These are phyloP conservation scores for Wickerhamiella brachini DNA, from an alignment of 805 yeast species.

Conservation along the genomic window DNA sequence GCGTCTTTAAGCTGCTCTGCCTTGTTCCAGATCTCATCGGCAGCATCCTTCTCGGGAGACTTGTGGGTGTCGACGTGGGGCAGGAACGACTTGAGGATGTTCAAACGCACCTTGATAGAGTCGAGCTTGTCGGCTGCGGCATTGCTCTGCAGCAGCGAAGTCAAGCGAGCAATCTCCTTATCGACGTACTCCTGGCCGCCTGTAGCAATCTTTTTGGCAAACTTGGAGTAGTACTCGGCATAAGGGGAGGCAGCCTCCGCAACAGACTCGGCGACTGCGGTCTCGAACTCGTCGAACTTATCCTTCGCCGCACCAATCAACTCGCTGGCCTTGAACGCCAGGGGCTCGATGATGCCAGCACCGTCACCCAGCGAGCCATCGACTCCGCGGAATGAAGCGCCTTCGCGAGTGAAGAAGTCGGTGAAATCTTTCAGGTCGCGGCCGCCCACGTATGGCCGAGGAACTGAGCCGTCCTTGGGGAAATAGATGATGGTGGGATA, in stretches of 20 bases:
- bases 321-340: constrained; percentile 23
- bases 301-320: constrained; percentile 9
- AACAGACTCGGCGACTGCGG: constrained; percentile 22
- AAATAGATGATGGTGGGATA: constrained; percentile 47
- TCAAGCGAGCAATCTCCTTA: constrained; percentile 35
- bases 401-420: constrained; percentile 32
- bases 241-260: constrained; percentile 9
- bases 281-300: constrained; percentile 22
- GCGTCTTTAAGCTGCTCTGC: constrained; percentile 1
- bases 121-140: constrained; percentile 35
- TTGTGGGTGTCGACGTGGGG: constrained; percentile 1
- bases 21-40: constrained; percentile 18
- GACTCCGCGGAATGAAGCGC: constrained; percentile 29
- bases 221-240: constrained; percentile 18
- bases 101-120: constrained; percentile 36
- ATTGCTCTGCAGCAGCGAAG: constrained; percentile 27
- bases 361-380: constrained; percentile 28
- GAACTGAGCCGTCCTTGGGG: constrained; percentile 30
- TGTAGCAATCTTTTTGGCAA: constrained; percentile 19
- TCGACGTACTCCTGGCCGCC: constrained; percentile 27
- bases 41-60: constrained; percentile 1
- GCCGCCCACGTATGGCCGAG: constrained; percentile 38
- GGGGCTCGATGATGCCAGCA: constrained; percentile 30
- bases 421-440: constrained; percentile 38
- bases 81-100: constrained; percentile 31